Evolutionary conservation across 1,139 yeast species (phyloP), one percentile per base, ranked within the genome.

Genomic region (Schwanniomyces etchellsii): DNA sequence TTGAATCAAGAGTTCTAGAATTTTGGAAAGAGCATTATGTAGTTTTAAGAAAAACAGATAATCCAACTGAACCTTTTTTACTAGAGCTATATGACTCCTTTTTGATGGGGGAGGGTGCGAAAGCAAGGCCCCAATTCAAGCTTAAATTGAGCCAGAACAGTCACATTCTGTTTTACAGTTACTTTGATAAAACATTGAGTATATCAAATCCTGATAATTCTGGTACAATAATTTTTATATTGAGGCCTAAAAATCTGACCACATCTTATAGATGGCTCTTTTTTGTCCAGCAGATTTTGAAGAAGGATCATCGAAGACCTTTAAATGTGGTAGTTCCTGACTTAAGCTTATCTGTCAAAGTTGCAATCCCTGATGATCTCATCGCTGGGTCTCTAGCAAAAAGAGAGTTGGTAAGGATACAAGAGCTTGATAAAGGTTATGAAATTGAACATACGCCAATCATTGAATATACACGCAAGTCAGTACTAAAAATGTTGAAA

Each of bases 11-110:
- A 29, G 64, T 82, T 2, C 39, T 64, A n/a, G 86, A 81, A 35
- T 58, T 85, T 28, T 85, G 95, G 91, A 73, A 70, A 36, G 95
- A 86, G 48, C 81, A 75, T 46, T 56, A 74, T 20, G 78, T 81
- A 2, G 83, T 81, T 3, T 74, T 81, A 0, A 58, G 91, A 35
- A 72, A 74, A 26, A 73, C 82, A 1, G 75, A 73, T 16, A 56
- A 64, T 34, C 32, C 46, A 0, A 58, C 54, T 2, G 55, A 57
- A 5, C 84, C 88, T 0, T 48, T 84, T 2, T 52, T 63, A 2
- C 41, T 85, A 2, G 89, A 84, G 44, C 73, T 86, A 36, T 80
- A 76, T 51, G 71, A 70, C 17, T 58, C 70, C n/a, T 20, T 12
- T 20, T 20, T 21, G 10, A 9, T 13, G 9, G 25, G 14, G 11